Base-by-base conservation (phyloP, 306 rosid species). In the Astragalus membranaceus region DNA sequence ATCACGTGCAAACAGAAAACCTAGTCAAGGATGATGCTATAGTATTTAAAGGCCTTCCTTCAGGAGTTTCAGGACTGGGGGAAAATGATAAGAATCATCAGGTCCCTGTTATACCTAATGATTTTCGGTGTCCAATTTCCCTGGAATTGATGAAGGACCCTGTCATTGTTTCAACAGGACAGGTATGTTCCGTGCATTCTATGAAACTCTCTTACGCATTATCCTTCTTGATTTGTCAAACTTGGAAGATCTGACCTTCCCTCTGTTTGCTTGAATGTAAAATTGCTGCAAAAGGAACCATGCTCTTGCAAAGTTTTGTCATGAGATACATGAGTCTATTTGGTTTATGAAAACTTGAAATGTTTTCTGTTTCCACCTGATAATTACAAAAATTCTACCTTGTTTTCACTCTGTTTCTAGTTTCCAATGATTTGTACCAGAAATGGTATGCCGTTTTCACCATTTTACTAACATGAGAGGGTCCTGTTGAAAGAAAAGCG, bases 141-240 rank as follows among this genome's bases (percentile, higher is more conserved):
- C 80, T 95, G 64, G 99, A 95, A 79, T 83, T 95, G 78, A 95
- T 95, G 97, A 86, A 69, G 78, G 97, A 95, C 83, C 99, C 99
- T 5, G 95, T 95, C 72, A 95, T 95, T 81, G 97, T 95, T 75
- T 95, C 99, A 57, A 95, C 99, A 7, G 99, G 99, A 79, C 99
- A 95, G 97, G 99, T 95, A 85, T 75, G 67, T 66, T 91, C 83
- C 73, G 67, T 66, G 53, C 69, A 41, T 43, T 69, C 44, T 59
- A 48, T 65, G 33, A 75, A 56, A 55, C 78, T 67, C 72, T 75
- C 37, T 61, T 5, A 41, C 39, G 11, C 14, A 65, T 33, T 71
- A 43, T 67, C 69, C 35, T 50, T 33, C 30, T 70, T 61, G 44
- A 23, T 64, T 26, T 37, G 36, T 49, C 39, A 51, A 36, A 46